Percentiles rank a stretch among this genome's conserved stretches.
phyloP scores from a whole-genome alignment of 2,329 filamentous ascomycete species.

The Pseudohalonectria lignicola region DNA sequence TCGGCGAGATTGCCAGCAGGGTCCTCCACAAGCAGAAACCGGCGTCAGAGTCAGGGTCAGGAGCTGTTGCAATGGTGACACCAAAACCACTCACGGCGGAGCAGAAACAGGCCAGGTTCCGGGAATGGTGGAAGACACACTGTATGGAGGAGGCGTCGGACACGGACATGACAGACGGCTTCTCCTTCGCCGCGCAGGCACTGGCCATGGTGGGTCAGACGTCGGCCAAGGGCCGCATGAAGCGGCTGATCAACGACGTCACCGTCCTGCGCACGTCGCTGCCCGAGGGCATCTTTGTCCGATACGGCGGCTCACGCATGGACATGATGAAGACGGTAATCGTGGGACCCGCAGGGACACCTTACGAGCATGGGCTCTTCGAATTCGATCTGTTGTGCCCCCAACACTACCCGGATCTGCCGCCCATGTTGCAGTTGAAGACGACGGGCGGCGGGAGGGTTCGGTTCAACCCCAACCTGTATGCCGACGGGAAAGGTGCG shows the following conservation, averaged over 20 bases:
- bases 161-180: conserved; percentile 19
- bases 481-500: conserved; percentile 33
- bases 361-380: conserved; percentile 42
- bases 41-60: too few species aligned
- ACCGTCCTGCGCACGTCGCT: conserved; percentile 31
- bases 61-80: too few species aligned
- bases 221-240: conserved; percentile 29
- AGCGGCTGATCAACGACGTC: conserved; percentile 32
- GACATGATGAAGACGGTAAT: conserved; percentile 41
- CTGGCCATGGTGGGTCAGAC: conserved; percentile 2
- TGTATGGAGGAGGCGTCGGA: conserved; percentile 22
- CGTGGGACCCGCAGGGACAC: conserved; percentile 34
- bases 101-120: conserved; percentile 18
- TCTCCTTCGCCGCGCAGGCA: conserved; percentile 11
- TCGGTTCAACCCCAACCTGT: conserved; percentile 40
- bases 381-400: conserved; percentile 41
- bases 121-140: conserved; percentile 10
- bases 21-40: too few species aligned
- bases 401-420: conserved; percentile 25
- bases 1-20: too few species aligned
- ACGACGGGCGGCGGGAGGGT: conserved; percentile 29
- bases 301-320: conserved; percentile 28
- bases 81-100: conserved; percentile 5
- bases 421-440: conserved; percentile 29
- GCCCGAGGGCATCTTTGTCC: conserved; percentile 39